phyloP scores from a whole-genome alignment of 2,329 filamentous ascomycete species.

The Ophioceras dolichostomum region DNA sequence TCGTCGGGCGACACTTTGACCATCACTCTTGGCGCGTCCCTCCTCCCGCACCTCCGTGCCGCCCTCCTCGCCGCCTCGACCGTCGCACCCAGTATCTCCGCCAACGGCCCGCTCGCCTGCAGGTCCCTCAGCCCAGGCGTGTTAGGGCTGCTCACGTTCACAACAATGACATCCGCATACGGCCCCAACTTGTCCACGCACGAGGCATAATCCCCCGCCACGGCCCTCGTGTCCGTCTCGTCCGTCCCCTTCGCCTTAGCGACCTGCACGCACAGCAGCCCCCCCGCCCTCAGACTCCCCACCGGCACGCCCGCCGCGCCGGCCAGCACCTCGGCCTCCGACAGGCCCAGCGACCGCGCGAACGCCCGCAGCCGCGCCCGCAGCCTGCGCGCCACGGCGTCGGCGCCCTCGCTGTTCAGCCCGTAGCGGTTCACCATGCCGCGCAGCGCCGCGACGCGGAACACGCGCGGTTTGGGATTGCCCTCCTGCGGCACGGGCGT shows the following conservation, averaged over 20 bases:
- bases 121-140: slow-evolving; percentile 82
- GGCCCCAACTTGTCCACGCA: slow-evolving; percentile 72
- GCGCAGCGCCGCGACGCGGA: slow-evolving; percentile 70
- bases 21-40: slow-evolving; percentile 73
- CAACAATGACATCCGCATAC: slow-evolving; percentile 92
- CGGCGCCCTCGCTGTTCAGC: slow-evolving; percentile 82
- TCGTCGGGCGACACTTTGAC: slow-evolving; percentile 98
- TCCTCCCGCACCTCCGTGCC: slow-evolving; percentile 25
- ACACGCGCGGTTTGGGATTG: slow-evolving; percentile 80
- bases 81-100: slow-evolving; percentile 67
- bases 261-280: slow-evolving; percentile 78
- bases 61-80: slow-evolving; percentile 63
- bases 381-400: slow-evolving; percentile 69
- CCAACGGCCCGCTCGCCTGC: slow-evolving; percentile 75
- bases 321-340: slow-evolving; percentile 60
- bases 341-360: slow-evolving; percentile 57
- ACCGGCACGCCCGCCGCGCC: slow-evolving; percentile 56
- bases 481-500: slow-evolving; percentile 81
- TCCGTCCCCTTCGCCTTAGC: slow-evolving; percentile 95
- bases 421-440: slow-evolving; percentile 94
- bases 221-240: slow-evolving; percentile 71
- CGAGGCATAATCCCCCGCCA: slow-evolving; percentile 74
- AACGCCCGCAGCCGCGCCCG: slow-evolving; percentile 67
- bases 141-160: slow-evolving; percentile 96
- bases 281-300: slow-evolving; percentile 65